A percentile compares a stretch with the other conserved stretches of the same genome.
Conservation (phyloP, 352 stramenopile species). For the Globisporangium echinulatum region DNA sequence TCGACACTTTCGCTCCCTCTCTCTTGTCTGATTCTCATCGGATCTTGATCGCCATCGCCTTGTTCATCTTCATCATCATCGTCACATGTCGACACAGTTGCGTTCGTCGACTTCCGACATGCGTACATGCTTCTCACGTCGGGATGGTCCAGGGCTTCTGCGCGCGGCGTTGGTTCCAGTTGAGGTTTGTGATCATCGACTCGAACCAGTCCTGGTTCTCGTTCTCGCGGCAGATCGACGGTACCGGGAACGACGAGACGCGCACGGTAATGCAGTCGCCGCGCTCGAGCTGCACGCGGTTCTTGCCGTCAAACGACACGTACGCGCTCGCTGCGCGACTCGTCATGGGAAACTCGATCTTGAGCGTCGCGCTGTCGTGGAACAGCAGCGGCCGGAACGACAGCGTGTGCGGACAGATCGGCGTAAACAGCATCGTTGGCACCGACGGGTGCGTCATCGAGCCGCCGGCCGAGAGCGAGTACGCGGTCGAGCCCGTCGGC, state of each 20-base stretch:
- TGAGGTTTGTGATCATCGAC: constrained; percentile 90
- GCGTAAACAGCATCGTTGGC: constrained; percentile 96
- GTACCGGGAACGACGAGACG: constrained; percentile 85
- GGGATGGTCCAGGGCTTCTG: constrained; percentile 69
- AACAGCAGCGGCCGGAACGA: constrained; percentile 90
- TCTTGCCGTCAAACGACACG: constrained; percentile 91
- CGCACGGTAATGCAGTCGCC: constrained; percentile 83
- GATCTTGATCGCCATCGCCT: too few relatives aligned
- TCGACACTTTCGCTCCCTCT: neutral
- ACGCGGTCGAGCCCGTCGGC: constrained; percentile 96
- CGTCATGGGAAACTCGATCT: constrained; percentile 84
- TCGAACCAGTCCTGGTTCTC: constrained; percentile 92
- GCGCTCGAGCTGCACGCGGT: constrained; percentile 79
- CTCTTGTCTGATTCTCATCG: too few relatives aligned
- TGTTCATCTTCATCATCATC: too few relatives aligned
- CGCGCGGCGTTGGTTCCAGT: constrained; percentile 87
- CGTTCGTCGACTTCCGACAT: too few relatives aligned
- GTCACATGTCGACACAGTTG: too few relatives aligned
- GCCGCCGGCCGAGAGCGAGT: constrained; percentile 95
- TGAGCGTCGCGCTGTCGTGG: constrained; percentile 86
- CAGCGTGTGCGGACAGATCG: constrained; percentile 97
- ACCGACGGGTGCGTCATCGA: constrained; percentile 98
- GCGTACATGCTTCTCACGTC: neutral
- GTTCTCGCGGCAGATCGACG: constrained; percentile 81
- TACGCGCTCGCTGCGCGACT: constrained; percentile 69